phyloP scores from a whole-genome alignment of 1,139 yeast species.

The Magnusiomyces paraingens region DNA sequence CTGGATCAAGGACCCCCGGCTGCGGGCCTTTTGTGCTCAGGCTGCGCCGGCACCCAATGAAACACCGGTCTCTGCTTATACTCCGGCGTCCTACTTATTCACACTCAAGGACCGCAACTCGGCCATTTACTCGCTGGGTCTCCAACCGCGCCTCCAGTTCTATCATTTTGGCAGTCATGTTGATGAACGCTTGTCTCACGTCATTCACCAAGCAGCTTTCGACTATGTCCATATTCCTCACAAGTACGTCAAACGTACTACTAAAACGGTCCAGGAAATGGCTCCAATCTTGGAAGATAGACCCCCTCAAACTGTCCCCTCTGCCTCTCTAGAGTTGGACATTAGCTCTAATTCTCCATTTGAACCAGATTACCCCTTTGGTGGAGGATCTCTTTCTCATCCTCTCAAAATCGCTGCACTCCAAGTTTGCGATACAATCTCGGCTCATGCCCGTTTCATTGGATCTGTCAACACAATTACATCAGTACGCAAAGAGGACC shows the following conservation, averaged over 20 bases:
- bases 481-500: conserved; percentile 33
- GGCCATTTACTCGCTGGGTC: conserved; percentile 17
- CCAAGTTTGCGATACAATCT: conserved; percentile 13
- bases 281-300: conserved; percentile 13
- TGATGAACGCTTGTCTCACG: conserved; percentile 4
- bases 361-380: conserved; percentile 12
- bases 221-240: conserved; percentile 16
- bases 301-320: background rate
- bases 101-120: conserved; percentile 17
- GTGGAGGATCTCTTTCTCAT: conserved; percentile 18
- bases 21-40: background rate
- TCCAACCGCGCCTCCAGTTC: conserved; percentile 18
- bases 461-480: conserved; percentile 83
- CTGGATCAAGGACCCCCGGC: background rate
- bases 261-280: conserved; percentile 8
- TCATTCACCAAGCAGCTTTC: conserved; percentile 12
- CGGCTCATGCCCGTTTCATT: conserved; percentile 60
- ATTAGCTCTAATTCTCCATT: too few species aligned
- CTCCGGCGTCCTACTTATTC: conserved; percentile 15
- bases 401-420: conserved; percentile 16
- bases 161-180: conserved; percentile 19
- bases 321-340: background rate
- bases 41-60: background rate
- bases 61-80: conserved; percentile 7
- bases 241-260: conserved; percentile 8